Conservation (phyloP, 2,329 filamentous ascomycete species). For the Grosmannia serpens region DNA sequence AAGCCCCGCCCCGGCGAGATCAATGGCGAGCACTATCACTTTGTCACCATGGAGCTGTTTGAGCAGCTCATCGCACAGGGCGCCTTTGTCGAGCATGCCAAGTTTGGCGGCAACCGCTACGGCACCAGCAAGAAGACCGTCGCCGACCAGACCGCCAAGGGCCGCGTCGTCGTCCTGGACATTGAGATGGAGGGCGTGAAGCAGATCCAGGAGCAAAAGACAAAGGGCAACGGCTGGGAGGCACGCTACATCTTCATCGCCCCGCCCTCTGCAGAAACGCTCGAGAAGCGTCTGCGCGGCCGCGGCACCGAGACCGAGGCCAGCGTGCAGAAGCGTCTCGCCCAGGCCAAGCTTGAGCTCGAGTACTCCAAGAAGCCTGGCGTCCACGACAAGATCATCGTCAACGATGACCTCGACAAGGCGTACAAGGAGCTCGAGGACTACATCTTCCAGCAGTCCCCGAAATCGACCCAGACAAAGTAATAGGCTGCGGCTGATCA, state of each 20-base stretch:
- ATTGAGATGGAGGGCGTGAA: constrained; percentile 99
- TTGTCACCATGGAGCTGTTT: constrained; percentile 56
- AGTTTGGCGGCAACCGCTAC: constrained; percentile 79
- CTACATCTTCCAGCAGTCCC: constrained; percentile 28
- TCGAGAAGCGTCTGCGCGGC: constrained; percentile 64
- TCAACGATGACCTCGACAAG: constrained; percentile 30
- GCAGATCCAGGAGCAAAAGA: constrained; percentile 47
- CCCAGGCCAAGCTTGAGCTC: constrained; percentile 63
- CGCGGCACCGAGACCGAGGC: constrained; percentile 71
- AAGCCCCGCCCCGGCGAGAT: constrained; percentile 62
- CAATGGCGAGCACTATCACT: constrained; percentile 74
- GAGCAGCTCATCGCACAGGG: constrained; percentile 52
- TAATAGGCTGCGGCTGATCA: not conserved
- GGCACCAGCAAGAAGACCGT: constrained; percentile 66
- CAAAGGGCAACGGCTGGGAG: constrained; percentile 46
- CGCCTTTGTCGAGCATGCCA: constrained; percentile 75
- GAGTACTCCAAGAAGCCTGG: constrained; percentile 58
- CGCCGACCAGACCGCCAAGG: constrained; percentile 53
- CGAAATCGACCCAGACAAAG: not conserved
- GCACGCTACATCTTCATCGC: constrained; percentile 78
- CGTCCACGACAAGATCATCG: constrained; percentile 32
- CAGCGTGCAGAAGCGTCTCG: constrained; percentile 54
- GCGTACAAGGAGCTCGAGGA: constrained; percentile 42
- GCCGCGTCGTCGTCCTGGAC: constrained; percentile 71
- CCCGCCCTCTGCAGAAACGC: constrained; percentile 61